A percentile compares a stretch with the other conserved stretches of the same genome.
These are phyloP conservation scores for Argentina anserina DNA, from an alignment of 306 rosid genomes.

Conservation along the genomic window DNA sequence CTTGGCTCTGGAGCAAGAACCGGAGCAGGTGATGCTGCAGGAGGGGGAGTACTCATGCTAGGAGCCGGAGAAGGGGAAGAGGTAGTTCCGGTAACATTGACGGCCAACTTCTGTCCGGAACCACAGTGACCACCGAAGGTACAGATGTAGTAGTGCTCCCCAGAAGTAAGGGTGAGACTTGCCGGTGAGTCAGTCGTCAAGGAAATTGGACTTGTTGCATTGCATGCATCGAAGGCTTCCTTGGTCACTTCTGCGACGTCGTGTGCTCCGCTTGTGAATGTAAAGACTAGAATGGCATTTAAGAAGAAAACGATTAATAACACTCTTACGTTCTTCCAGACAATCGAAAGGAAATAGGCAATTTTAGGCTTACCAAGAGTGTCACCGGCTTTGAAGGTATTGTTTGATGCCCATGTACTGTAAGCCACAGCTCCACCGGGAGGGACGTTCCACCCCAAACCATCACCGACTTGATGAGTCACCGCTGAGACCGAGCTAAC, in stretches of 20 bases:
- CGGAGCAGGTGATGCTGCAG: conserved; percentile 14
- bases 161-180: conserved; percentile 33
- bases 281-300: conserved; percentile 42
- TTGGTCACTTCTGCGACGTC: conserved; percentile 53
- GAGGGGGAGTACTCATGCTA: not conserved
- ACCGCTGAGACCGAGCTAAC: conserved; percentile 42
- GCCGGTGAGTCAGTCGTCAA: conserved; percentile 28
- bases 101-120: conserved; percentile 47
- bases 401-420: conserved; percentile 49
- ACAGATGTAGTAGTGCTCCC: conserved; percentile 56
- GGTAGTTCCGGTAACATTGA: conserved; percentile 44
- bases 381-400: conserved; percentile 48
- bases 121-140: conserved; percentile 39
- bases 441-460: conserved; percentile 53
- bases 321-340: not conserved
- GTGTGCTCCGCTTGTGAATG: conserved; percentile 33
- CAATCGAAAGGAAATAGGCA: not conserved
- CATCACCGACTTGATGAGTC: conserved; percentile 52
- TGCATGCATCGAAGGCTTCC: conserved; percentile 46
- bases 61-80: conserved; percentile 41
- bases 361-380: conserved; percentile 44
- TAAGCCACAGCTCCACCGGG: conserved; percentile 33
- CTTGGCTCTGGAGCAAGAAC: not conserved
- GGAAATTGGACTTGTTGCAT: conserved; percentile 15
- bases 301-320: not conserved